These are phyloP conservation scores for Corylus americana DNA, from an alignment of 306 rosid species.

Conservation along the genomic window DNA sequence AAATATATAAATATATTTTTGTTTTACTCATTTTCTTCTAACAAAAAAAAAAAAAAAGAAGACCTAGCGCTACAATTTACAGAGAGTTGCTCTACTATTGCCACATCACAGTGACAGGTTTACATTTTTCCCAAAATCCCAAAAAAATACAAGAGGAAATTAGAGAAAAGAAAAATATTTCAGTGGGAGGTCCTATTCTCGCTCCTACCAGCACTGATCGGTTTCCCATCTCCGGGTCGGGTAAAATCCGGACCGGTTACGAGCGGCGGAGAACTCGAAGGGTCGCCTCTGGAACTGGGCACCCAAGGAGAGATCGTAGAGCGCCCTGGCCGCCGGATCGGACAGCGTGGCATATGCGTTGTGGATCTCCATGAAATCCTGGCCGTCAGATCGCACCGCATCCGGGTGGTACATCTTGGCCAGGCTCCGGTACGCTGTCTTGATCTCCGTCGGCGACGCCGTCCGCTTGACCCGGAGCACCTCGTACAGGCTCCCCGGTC, in stretches of 20 bases:
- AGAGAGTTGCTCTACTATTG: constrained; percentile 1
- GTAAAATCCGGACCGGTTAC: constrained; percentile 37
- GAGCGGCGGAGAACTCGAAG: constrained; percentile 13
- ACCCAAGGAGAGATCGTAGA: constrained; percentile 58
- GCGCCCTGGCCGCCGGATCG: constrained; percentile 73
- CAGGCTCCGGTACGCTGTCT: constrained; percentile 48
- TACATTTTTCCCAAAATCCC: background rate
- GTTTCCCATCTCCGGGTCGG: constrained; percentile 84
- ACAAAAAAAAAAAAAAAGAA: too few species aligned
- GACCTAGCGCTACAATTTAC: constrained; percentile 14
- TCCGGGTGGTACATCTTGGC: constrained; percentile 77
- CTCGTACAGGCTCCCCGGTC: constrained; percentile 42
- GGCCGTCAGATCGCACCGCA: constrained; percentile 36
- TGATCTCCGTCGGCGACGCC: constrained; percentile 54
- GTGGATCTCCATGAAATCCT: constrained; percentile 69
- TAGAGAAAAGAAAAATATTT: background rate
- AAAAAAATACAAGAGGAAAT: background rate
- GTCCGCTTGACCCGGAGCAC: constrained; percentile 36
- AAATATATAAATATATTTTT: too few species aligned
- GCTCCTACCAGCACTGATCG: constrained; percentile 89
- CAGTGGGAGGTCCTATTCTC: background rate
- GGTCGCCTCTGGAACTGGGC: constrained; percentile 22
- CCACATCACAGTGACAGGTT: background rate
- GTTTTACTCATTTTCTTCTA: too few species aligned
- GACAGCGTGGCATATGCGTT: constrained; percentile 81